Base-by-base conservation (phyloP, 2,329 filamentous ascomycete species). In the Rhexocercosporidium sp. region DNA sequence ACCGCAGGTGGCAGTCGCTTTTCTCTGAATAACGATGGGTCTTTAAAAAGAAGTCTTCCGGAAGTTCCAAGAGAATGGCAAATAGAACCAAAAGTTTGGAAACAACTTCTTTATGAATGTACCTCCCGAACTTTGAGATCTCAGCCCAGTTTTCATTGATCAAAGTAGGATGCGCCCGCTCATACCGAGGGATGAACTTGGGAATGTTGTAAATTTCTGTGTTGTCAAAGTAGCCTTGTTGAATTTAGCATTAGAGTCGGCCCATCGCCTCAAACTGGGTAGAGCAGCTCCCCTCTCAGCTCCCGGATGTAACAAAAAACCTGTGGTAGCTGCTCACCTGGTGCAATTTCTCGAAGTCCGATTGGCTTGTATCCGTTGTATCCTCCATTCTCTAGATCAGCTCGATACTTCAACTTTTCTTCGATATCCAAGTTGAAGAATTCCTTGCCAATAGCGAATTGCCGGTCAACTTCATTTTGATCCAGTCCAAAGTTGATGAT, bases 121-220 rank as follows among this genome's bases (percentile, higher is more conserved):
- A 54, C 3, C 14, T 34, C 11, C 54, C 39, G 73, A 90, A 89
- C 0, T 71, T 69, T 69, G 88, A 84, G 65, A 90, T 87, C 67
- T 87, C 83, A 0, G 80, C 71, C 25, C 84, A 80, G 64, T 85
- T 77, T 0, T 84, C 79, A 16, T 81, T 73, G 0, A 89, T 76
- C 0, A 86, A 72, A 0, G 79, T 70, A 0, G 84, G 83, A 2
- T 86, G 83, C 25, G 76, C 68, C 9, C 82, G 79, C 7, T 78
- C 71, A 72, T 82, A 80, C 64, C 79, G 73, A 1, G 78, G 77
- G 22, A 80, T 80, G 66, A 86, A 87, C 68, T 88, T 88, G 60
- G 84, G 84, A 5, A 88, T 82, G 72, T 88, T 87, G 78, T 85
- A 88, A 1, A 87, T 82, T 70, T 88, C 82, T 41, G 85, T 80